Evolutionary conservation across 306 rosid species (phyloP).

Genomic region (Malus sylvestris): DNA sequence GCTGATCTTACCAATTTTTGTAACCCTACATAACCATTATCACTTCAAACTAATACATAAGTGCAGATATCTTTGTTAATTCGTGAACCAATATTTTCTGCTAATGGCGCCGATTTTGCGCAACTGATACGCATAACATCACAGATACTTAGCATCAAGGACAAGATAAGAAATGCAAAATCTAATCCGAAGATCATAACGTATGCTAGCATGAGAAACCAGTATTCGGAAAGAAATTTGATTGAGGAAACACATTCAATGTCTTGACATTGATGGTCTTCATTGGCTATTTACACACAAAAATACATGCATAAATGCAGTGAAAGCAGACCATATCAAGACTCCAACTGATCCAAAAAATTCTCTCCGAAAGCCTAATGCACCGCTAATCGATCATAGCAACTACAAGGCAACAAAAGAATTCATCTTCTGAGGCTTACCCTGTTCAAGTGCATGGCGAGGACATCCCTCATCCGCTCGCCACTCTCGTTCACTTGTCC

Average conservation of each 20-base stretch:
- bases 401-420: neutral
- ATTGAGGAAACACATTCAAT: neutral
- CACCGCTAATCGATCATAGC: neutral
- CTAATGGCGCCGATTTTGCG: neutral
- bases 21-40: neutral
- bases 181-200: neutral
- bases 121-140: neutral
- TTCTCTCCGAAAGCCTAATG: neutral
- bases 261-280: neutral
- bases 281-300: neutral
- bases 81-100: neutral
- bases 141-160: neutral
- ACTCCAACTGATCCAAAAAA: conserved; percentile 1
- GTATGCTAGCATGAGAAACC: neutral
- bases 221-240: neutral
- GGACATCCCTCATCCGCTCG: conserved; percentile 50
- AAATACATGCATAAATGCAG: neutral
- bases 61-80: neutral
- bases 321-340: neutral
- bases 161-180: neutral
- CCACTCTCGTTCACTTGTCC: conserved; percentile 56
- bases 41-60: neutral
- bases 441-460: conserved; percentile 63
- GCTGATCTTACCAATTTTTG: neutral
- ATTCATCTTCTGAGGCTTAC: conserved; percentile 48